Percentiles rank a stretch among this genome's conserved stretches.
These are phyloP conservation scores for Solanum pennellii DNA, from an alignment of 257 asterid species.

Conservation along the genomic window DNA sequence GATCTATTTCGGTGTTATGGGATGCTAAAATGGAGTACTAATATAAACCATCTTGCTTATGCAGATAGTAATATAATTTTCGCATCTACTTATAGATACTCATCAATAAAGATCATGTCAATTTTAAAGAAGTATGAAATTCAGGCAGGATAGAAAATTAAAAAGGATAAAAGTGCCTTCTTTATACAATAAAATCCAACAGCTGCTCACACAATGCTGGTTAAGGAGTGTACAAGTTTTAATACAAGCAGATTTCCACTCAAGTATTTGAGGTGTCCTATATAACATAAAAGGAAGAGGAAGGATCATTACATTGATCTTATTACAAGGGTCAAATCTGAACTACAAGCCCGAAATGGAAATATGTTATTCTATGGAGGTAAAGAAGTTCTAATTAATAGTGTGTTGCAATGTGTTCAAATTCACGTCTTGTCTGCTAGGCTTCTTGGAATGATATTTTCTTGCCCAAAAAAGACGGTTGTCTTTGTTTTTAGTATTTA, in stretches of 20 bases:
- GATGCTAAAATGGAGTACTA: not conserved
- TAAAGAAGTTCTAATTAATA: too few relatives aligned
- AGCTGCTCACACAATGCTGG: fast-evolving
- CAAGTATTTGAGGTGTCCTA: not conserved
- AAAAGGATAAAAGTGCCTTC: not conserved
- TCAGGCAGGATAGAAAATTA: not conserved
- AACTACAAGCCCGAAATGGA: not conserved
- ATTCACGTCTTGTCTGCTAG: not conserved
- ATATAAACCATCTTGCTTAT: not conserved
- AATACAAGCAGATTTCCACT: not conserved
- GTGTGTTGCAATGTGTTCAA: not conserved
- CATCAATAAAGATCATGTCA: not conserved
- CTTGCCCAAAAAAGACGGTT: too few relatives aligned
- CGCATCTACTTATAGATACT: not conserved
- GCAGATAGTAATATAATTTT: not conserved
- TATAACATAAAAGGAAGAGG: too few relatives aligned
- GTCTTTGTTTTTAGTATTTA: not conserved
- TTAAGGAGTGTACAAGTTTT: not conserved
- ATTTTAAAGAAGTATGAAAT: too few relatives aligned
- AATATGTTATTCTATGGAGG: not conserved
- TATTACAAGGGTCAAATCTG: not conserved
- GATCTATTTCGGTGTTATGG: not conserved
- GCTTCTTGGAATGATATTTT: not conserved
- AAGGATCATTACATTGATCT: not conserved
- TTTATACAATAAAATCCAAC: too few relatives aligned